Percentiles rank a stretch among this genome's conserved stretches.
phyloP scores from a whole-genome alignment of 306 rosid species.

The Nissolia schottii region DNA sequence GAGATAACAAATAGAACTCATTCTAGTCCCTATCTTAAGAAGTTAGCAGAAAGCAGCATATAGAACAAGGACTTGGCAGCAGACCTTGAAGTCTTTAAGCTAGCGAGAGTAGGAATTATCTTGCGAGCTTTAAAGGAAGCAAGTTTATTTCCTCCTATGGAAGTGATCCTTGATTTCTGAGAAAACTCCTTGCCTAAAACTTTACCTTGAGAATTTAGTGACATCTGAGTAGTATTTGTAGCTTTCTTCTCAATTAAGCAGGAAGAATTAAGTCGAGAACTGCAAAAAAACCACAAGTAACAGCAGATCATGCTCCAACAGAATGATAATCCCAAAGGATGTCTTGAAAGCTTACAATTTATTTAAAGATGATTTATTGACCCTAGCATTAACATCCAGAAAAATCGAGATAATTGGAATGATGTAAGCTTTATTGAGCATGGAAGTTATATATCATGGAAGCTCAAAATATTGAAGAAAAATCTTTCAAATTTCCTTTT shows the following conservation, averaged over 20 bases:
- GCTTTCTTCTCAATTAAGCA: slow-evolving; percentile 38
- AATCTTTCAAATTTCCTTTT: not conserved
- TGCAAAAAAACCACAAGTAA: slow-evolving; percentile 27
- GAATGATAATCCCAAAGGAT: slow-evolving; percentile 9
- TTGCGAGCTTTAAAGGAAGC: slow-evolving; percentile 37
- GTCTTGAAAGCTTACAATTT: slow-evolving; percentile 1
- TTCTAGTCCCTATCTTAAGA: slow-evolving; percentile 5
- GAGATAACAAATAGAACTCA: slow-evolving; percentile 19
- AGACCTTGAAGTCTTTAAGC: slow-evolving; percentile 49
- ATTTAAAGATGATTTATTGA: not conserved
- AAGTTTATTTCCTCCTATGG: slow-evolving; percentile 47
- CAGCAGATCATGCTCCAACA: slow-evolving; percentile 10
- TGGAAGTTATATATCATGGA: not conserved
- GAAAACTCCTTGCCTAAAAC: slow-evolving; percentile 33
- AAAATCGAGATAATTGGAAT: not conserved
- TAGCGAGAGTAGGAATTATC: slow-evolving; percentile 44
- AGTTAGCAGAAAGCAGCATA: not conserved
- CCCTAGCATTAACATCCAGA: slow-evolving; percentile 15
- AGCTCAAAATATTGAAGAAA: not conserved
- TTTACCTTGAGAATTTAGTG: slow-evolving; percentile 33
- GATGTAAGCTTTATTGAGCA: not conserved
- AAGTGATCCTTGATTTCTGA: slow-evolving; percentile 34
- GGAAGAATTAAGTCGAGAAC: slow-evolving; percentile 46
- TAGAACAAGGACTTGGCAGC: slow-evolving; percentile 15
- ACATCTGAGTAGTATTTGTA: slow-evolving; percentile 29